Evolutionary conservation across 2,329 filamentous ascomycete species (phyloP).

Genomic region (Blumeria hordei): DNA sequence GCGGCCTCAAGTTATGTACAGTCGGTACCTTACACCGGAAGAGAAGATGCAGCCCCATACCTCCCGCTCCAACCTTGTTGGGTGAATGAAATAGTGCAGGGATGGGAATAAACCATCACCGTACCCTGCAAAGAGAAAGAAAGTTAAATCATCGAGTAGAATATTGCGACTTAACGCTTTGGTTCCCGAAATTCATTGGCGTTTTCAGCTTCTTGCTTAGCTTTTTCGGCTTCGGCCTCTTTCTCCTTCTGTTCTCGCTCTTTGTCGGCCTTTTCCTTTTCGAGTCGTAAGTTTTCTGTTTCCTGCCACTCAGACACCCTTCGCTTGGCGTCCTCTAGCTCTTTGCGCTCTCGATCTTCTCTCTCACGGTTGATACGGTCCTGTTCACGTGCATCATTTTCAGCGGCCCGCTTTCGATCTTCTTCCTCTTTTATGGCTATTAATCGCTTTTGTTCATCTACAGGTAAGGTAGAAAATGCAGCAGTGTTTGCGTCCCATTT

Average conservation of each 20-base stretch:
- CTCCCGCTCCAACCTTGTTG: neutral
- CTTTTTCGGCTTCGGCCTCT: neutral
- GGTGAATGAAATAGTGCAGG: no score
- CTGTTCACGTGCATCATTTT: neutral
- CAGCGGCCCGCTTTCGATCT: slow-evolving; percentile 1
- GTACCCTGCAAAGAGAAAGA: neutral
- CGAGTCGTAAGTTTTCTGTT: neutral
- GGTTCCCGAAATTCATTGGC: neutral
- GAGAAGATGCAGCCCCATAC: neutral
- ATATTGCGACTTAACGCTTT: neutral
- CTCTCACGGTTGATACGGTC: neutral
- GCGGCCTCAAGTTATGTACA: neutral
- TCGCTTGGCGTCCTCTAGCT: neutral
- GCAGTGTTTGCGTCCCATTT: slow-evolving; percentile 41
- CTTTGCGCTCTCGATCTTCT: neutral
- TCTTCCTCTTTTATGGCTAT: slow-evolving; percentile 10
- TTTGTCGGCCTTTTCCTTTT: neutral
- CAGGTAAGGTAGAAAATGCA: slow-evolving; percentile 30
- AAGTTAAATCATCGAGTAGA: neutral
- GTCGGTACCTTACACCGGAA: neutral
- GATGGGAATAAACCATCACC: no score
- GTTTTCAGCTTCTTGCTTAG: neutral
- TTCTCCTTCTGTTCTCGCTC: neutral
- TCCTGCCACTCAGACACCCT: slow-evolving; percentile 1
- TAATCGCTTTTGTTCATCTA: slow-evolving; percentile 30